Base-by-base conservation (phyloP, 768 basidiomycete genomes). In the Phlebiopsis gigantea region DNA sequence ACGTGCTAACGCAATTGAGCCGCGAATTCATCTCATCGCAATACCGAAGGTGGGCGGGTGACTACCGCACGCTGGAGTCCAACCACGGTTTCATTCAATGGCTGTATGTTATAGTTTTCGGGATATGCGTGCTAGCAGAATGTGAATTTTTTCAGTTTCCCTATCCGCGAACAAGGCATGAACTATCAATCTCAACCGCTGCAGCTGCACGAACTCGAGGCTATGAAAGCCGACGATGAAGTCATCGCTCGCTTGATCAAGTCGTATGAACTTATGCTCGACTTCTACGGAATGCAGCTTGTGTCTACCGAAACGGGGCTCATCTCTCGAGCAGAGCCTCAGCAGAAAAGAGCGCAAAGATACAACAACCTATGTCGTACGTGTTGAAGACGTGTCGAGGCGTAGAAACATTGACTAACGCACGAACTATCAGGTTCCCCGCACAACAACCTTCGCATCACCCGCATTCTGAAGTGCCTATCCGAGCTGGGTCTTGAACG, bases 1-100 rank as follows among this genome's bases (percentile, higher is more conserved):
- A 63, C 58, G 75, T 43, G 9, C 17, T 45, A 3, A 9, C 8
- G 17, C 9, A 44, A 39, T 39, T 2, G 12, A 9, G 12, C 34
- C 34, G 12, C 34, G 12, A 39, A 10, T 12, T 39, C 34, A 17
- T 39, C 8, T 3, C 34, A 17, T 21, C 50, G 57, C 57, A 49
- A 29, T 57, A 1, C 26, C 4, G 22, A 53, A 89, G 88, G 62
- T 90, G 87, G 86, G 63, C 75, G 54, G 82, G 81, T 5, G 76
- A 89, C 63, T 85, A 85, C 61, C 64, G 69, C 28, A 79, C 73
- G 58, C 73, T 91, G 28, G 89, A 91, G 67, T 68, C 72, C 60
- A 82, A 83, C 56, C 89, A 90, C 63, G 83, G 82, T 1, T 90
- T 79, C 66, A 85, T 90, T 44, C 88, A 90, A 65, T 90, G 89